Evolutionary conservation across 2,329 filamentous ascomycete species (phyloP).

Genomic region (Penicillium digitatum): DNA sequence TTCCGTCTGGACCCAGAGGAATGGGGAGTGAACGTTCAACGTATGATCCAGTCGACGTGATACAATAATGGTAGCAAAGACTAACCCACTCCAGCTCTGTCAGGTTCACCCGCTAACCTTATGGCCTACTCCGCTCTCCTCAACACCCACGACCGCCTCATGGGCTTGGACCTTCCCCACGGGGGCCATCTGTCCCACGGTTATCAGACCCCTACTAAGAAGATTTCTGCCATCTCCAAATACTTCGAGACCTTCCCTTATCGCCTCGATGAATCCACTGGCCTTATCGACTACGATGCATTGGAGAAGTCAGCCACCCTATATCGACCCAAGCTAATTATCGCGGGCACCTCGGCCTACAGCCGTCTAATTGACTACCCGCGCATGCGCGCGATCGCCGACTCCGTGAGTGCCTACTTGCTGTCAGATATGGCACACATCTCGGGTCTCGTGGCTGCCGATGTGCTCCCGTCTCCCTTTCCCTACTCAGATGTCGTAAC

Average conservation of each 20-base stretch:
- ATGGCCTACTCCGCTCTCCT: slow-evolving; percentile 94
- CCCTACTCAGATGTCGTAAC: slow-evolving; percentile 91
- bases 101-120: slow-evolving; percentile 70
- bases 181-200: slow-evolving; percentile 94
- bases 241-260: slow-evolving; percentile 99
- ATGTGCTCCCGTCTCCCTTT: slow-evolving; percentile 92
- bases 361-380: slow-evolving; percentile 96
- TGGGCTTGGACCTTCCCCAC: slow-evolving; percentile 93
- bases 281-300: slow-evolving; percentile 93
- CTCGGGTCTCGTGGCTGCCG: slow-evolving; percentile 87
- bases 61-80: slow-evolving; percentile 7
- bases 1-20: slow-evolving; percentile 78
- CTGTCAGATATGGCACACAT: slow-evolving; percentile 99
- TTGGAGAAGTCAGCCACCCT: slow-evolving; percentile 85
- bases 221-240: slow-evolving; percentile 95
- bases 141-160: slow-evolving; percentile 89
- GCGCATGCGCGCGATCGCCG: slow-evolving; percentile 93
- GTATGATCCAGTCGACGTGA: slow-evolving; percentile 46
- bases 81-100: slow-evolving; percentile 58
- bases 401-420: slow-evolving; percentile 89
- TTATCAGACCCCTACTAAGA: slow-evolving; percentile 92
- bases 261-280: slow-evolving; percentile 70
- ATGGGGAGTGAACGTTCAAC: slow-evolving; percentile 96
- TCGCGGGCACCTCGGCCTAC: slow-evolving; percentile 96
- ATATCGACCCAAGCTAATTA: slow-evolving; percentile 92